Percentiles rank a stretch among this genome's conserved stretches.
Conservation (phyloP, 352 stramenopile genomes). For the Thraustotheca clavata region DNA sequence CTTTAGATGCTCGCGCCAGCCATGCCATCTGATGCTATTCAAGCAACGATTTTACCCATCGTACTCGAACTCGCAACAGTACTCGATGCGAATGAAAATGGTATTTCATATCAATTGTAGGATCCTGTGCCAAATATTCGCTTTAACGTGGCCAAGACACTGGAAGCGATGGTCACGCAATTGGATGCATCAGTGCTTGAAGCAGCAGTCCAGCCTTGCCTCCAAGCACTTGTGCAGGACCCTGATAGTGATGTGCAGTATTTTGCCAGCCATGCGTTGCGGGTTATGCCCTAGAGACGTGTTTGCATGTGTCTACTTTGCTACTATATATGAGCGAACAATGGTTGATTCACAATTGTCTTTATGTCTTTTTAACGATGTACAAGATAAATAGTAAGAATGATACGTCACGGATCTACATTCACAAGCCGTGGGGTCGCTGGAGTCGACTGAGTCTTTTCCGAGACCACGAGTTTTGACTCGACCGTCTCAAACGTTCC, state of each 20-base stretch:
- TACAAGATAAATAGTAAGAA: conserved; percentile 3
- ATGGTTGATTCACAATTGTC: background rate
- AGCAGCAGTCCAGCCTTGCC: conserved; percentile 71
- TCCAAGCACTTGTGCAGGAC: conserved; percentile 85
- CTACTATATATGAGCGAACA: background rate
- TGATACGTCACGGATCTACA: background rate
- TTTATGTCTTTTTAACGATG: too few species aligned
- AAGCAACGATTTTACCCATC: conserved; percentile 7
- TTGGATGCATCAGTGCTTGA: conserved; percentile 56
- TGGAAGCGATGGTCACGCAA: conserved; percentile 79
- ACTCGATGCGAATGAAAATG: conserved; percentile 9
- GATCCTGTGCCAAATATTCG: conserved; percentile 97
- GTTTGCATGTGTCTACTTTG: background rate
- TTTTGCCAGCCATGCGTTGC: conserved; percentile 80
- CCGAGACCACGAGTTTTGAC: background rate
- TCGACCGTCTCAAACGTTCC: background rate
- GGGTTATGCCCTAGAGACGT: background rate
- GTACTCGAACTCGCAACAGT: conserved; percentile 19
- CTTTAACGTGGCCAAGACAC: conserved; percentile 97
- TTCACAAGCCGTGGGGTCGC: conserved; percentile 4
- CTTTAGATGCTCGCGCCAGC: conserved; percentile 1
- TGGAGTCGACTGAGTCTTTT: background rate
- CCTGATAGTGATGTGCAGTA: conserved; percentile 90
- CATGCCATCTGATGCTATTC: conserved; percentile 6
- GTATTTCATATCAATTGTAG: conserved; percentile 34